Percentiles rank a stretch among this genome's conserved stretches.
These are phyloP conservation scores for Sclerotiophoma versabilis DNA, from an alignment of 2,329 filamentous ascomycete genomes.

Conservation along the genomic window DNA sequence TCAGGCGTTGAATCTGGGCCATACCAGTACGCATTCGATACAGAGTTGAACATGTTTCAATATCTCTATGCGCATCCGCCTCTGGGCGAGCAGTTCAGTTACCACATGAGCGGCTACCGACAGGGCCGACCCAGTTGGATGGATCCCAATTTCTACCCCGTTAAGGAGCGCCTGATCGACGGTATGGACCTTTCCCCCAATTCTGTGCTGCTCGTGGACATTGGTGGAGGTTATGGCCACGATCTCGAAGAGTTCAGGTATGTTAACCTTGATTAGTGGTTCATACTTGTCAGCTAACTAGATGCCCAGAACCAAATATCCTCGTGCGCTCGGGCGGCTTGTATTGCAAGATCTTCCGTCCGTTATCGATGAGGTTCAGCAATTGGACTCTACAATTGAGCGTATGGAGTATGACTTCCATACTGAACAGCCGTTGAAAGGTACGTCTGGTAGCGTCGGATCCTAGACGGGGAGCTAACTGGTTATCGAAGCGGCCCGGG, in stretches of 20 bases:
- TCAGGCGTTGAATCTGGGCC: background rate
- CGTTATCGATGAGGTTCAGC: background rate
- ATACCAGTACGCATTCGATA: conserved; percentile 10
- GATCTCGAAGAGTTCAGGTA: background rate
- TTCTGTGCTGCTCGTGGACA: conserved; percentile 11
- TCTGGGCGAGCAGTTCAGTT: background rate
- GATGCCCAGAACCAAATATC: background rate
- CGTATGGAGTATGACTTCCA: background rate
- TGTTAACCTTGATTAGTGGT: background rate
- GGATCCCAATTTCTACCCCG: conserved; percentile 9
- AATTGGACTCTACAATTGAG: background rate
- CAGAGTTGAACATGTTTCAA: conserved; percentile 5
- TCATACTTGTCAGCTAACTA: background rate
- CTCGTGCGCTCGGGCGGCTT: background rate
- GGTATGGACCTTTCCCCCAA: background rate
- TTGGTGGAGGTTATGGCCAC: conserved; percentile 16
- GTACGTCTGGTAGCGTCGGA: background rate
- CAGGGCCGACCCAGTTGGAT: conserved; percentile 7
- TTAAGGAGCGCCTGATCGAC: conserved; percentile 8
- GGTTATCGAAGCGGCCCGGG: background rate
- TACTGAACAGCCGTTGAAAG: background rate
- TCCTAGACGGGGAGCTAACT: background rate
- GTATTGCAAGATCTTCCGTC: background rate
- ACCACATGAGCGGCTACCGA: conserved; percentile 10
- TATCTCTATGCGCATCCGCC: background rate